These are phyloP conservation scores for Coemansia asiatica DNA, from an alignment of 192 early-diverging fungal genomes.

Conservation along the genomic window DNA sequence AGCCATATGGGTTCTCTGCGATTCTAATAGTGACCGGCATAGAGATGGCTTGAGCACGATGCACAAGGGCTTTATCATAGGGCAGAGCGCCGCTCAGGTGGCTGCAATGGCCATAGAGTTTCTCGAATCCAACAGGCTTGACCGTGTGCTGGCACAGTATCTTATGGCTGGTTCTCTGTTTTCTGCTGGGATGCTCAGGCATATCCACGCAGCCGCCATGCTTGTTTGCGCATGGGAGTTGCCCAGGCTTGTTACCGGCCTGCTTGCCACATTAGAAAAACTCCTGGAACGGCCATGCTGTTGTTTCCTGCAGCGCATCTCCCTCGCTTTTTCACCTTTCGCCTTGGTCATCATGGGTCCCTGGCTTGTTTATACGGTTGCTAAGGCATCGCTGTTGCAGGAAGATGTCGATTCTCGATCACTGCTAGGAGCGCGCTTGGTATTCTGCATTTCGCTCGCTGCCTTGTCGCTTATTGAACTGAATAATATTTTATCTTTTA, in stretches of 20 bases:
- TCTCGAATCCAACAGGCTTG: constrained; percentile 2
- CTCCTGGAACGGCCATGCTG: not conserved
- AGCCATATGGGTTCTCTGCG: constrained; percentile 2
- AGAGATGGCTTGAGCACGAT: not conserved
- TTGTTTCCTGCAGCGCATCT: not conserved
- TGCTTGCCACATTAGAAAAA: too few species aligned
- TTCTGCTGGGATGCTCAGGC: not conserved
- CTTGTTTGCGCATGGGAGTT: not conserved
- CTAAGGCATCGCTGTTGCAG: not conserved
- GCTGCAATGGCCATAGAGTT: constrained; percentile 2
- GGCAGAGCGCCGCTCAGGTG: constrained; percentile 14
- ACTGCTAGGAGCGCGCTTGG: not conserved
- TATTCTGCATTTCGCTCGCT: not conserved
- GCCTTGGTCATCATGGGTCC: not conserved
- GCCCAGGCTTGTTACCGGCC: not conserved
- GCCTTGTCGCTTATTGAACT: not conserved
- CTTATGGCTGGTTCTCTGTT: not conserved
- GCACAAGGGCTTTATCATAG: constrained; percentile 16
- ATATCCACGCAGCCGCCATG: not conserved
- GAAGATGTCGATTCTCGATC: not conserved
- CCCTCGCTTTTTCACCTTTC: not conserved
- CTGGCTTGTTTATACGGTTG: not conserved
- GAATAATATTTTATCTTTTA: not conserved
- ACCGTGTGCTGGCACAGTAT: not conserved
- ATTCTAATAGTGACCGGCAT: not conserved